These are phyloP conservation scores for Aspergillus baeticus DNA, from an alignment of 495 filamentous ascomycete species.

Conservation along the genomic window DNA sequence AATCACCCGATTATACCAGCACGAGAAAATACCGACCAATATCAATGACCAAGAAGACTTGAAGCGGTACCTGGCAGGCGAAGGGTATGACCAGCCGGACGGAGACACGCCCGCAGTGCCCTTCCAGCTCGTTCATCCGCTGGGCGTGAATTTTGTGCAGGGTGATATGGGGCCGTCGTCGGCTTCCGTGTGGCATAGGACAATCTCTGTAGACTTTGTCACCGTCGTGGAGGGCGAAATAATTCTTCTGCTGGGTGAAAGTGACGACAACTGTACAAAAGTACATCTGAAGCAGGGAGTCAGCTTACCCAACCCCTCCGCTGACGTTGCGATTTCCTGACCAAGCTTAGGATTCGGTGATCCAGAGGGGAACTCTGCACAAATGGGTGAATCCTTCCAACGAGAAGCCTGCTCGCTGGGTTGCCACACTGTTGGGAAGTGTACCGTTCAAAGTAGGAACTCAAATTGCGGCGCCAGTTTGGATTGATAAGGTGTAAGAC, in stretches of 20 bases:
- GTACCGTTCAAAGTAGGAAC: background rate
- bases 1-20: background rate
- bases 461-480: background rate
- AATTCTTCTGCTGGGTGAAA: background rate
- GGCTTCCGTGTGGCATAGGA: background rate
- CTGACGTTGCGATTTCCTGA: background rate
- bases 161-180: constrained; percentile 3
- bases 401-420: background rate
- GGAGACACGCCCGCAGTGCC: background rate
- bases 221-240: constrained; percentile 2
- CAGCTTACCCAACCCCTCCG: too few relatives aligned
- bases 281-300: too few relatives aligned
- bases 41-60: background rate
- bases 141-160: background rate
- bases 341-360: background rate
- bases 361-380: constrained; percentile 2
- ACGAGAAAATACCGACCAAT: background rate
- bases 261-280: background rate
- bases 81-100: background rate
- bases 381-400: background rate
- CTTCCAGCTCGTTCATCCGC: background rate
- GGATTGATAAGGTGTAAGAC: too few relatives aligned
- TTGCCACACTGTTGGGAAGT: background rate
- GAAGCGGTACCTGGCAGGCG: background rate
- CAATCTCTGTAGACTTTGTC: constrained; percentile 6